Evolutionary conservation across 2,329 filamentous ascomycete species (phyloP).

Genomic region (Scleromitrula shiraiana): DNA sequence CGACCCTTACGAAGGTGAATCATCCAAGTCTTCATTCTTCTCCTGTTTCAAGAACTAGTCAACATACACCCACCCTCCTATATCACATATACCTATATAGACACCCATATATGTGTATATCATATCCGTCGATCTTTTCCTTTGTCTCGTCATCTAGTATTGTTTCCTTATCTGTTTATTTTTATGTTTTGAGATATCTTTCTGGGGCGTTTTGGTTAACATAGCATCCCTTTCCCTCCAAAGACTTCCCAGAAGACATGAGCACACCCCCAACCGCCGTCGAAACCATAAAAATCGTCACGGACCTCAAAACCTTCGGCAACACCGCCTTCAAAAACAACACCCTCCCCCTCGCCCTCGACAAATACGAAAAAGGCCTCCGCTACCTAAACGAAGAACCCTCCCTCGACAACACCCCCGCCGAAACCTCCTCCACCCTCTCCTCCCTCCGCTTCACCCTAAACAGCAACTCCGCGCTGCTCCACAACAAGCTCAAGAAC

Average conservation of each 20-base stretch:
- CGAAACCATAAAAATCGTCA: constrained; percentile 69
- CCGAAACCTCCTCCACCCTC: constrained; percentile 58
- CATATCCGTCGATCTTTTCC: neutral
- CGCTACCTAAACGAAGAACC: constrained; percentile 85
- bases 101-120: too few relatives aligned
- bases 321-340: constrained; percentile 84
- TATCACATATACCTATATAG: too few relatives aligned
- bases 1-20: constrained; percentile 66
- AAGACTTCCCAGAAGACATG: constrained; percentile 85
- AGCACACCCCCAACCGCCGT: constrained; percentile 49
- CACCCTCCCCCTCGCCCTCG: constrained; percentile 61
- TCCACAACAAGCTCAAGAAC: constrained; percentile 71
- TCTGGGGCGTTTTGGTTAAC: too few relatives aligned
- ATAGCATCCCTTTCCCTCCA: neutral
- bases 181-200: too few relatives aligned
- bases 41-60: constrained; percentile 2
- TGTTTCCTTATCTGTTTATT: neutral
- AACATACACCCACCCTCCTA: constrained; percentile 1
- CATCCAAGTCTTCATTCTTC: constrained; percentile 1
- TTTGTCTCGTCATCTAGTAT: neutral
- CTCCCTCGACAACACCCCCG: constrained; percentile 62
- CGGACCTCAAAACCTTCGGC: constrained; percentile 82
- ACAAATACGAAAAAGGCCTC: constrained; percentile 91
- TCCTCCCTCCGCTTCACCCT: constrained; percentile 72
- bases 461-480: constrained; percentile 80